phyloP scores from a whole-genome alignment of 116 monocot genomes.

The Trichopus zeylanicus region DNA sequence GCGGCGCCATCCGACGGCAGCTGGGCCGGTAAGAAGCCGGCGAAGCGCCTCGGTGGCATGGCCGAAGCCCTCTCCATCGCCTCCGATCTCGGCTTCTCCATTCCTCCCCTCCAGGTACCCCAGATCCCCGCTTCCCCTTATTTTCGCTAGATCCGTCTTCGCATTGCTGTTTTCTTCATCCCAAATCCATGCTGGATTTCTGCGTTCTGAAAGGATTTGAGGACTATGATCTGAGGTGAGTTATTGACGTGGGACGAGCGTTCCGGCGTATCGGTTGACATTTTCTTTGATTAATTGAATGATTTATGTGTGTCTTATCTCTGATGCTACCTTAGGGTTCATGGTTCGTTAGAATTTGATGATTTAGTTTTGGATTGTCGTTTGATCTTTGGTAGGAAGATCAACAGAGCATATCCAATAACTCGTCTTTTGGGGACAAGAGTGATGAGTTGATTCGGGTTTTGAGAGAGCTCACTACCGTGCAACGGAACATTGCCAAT shows the following conservation, averaged over 20 bases:
- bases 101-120: conserved; percentile 55
- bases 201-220: no score
- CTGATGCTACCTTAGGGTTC: no score
- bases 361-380: no score
- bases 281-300: no score
- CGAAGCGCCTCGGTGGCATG: conserved; percentile 87
- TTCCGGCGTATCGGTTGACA: no score
- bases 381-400: conserved; percentile 56
- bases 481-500: conserved; percentile 77
- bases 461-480: conserved; percentile 80
- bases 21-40: conserved; percentile 44
- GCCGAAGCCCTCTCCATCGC: conserved; percentile 93
- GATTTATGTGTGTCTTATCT: no score
- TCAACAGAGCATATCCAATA: conserved; percentile 18
- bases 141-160: no score
- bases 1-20: conserved; percentile 26
- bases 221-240: no score
- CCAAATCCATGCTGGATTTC: no score
- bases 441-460: conserved; percentile 77
- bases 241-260: no score
- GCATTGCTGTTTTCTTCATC: no score
- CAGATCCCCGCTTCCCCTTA: background rate
- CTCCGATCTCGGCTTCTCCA: conserved; percentile 79
- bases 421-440: conserved; percentile 27
- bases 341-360: no score